Base-by-base conservation (phyloP, 2,329 filamentous ascomycete species). In the Shiraia sp. region DNA sequence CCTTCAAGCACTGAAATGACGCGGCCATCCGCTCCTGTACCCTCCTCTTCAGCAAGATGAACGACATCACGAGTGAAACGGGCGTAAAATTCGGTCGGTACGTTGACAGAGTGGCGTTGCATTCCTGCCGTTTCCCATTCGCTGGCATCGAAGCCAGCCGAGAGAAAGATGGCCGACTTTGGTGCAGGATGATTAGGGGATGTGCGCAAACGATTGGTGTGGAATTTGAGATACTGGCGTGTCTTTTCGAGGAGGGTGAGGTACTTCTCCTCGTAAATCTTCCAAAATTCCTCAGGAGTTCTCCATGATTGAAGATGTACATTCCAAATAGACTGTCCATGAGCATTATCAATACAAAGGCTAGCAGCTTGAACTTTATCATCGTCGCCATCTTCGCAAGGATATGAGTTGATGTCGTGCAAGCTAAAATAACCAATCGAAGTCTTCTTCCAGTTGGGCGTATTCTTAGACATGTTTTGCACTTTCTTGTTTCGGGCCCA, bases 341-440 rank as follows among this genome's bases (percentile, higher is more conserved):
- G 93, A 0, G 92, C 90, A 59, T 91, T 91, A 47, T 97, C 91
- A 49, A 99, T 85, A 66, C 95, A 97, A 17, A 96, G 73, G 72
- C 91, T 96, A 2, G 95, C 93, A 57, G 92, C 95, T 63, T 87
- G 89, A 36, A 97, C 86, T 70, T 97, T 97, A 15, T 93, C 89
- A 43, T 87, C 82, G 48, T 97, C 92, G n/a, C 92, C 93, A 65
- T 80, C 82, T 68, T 99, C 93, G 66, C 93, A 99, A 0, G 95
- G 93, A 62, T 95, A 99, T 0, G 92, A 97, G 70, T 99, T 97
- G 73, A 99, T 96, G 63, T 99, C 93, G 67, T 99, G 93, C 30
- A 99, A 69, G 66, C 91, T 96, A 69, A 96, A 97, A 66, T 99
- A 99, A 8, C 91, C 93, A 57, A 97, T 93, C 0, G 87, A 85